A percentile compares a stretch with the other conserved stretches of the same genome.
These are phyloP conservation scores for Orbilia javanica DNA, from an alignment of 2,329 filamentous ascomycete species.

Conservation along the genomic window DNA sequence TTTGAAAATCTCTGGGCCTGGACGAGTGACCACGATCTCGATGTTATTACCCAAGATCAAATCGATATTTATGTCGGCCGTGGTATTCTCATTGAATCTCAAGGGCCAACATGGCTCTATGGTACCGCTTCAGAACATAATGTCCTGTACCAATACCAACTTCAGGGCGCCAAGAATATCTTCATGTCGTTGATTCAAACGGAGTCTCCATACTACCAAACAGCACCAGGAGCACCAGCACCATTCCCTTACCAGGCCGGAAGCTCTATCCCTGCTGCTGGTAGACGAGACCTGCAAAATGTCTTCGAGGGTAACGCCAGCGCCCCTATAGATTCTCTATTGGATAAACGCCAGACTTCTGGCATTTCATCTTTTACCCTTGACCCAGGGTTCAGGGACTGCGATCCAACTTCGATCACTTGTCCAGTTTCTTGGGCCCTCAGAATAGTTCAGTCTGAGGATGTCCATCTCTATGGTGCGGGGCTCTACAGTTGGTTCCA, in stretches of 20 bases:
- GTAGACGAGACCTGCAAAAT: background rate
- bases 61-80: slow-evolving; percentile 63
- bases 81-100: slow-evolving; percentile 63
- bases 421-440: slow-evolving; percentile 63
- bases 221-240: slow-evolving; percentile 66
- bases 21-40: slow-evolving; percentile 8
- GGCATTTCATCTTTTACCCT: background rate
- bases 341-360: slow-evolving; percentile 15
- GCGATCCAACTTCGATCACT: slow-evolving; percentile 59
- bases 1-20: slow-evolving; percentile 68
- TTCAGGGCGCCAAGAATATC: slow-evolving; percentile 68
- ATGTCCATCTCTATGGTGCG: slow-evolving; percentile 59
- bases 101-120: slow-evolving; percentile 64
- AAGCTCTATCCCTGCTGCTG: slow-evolving; percentile 49
- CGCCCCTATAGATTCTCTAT: slow-evolving; percentile 16
- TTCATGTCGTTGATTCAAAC: slow-evolving; percentile 69
- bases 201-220: slow-evolving; percentile 70
- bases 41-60: slow-evolving; percentile 58
- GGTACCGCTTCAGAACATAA: slow-evolving; percentile 70
- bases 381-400: slow-evolving; percentile 65
- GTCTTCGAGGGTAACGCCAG: slow-evolving; percentile 35
- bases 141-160: slow-evolving; percentile 70
- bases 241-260: slow-evolving; percentile 64
- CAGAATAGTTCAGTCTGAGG: slow-evolving; percentile 60
- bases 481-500: slow-evolving; percentile 63